Conservation (phyloP, 371 early-diverging fungal genomes). For the Zancudomyces culisetae region DNA sequence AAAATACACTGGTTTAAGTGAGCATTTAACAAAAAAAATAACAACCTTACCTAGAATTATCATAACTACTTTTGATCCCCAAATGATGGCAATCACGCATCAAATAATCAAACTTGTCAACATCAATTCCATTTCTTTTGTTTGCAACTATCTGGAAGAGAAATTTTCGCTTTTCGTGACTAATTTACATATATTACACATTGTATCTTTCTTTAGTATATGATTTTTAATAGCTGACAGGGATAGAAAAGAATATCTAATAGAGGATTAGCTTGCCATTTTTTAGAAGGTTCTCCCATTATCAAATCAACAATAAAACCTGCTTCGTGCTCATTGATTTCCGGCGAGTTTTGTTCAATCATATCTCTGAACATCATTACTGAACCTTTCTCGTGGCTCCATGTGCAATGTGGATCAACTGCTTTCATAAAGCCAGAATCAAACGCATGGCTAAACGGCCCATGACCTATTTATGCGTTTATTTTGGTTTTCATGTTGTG, state of each 20-base stretch:
- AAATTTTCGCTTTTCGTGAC: no score
- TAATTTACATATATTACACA: slow-evolving; percentile 16
- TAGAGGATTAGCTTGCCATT: no score
- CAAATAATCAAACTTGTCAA: slow-evolving; percentile 94
- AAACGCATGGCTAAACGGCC: slow-evolving; percentile 89
- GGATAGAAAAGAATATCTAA: no score
- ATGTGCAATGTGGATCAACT: slow-evolving; percentile 36
- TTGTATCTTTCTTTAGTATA: not conserved
- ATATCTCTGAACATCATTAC: slow-evolving; percentile 76
- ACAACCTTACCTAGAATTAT: slow-evolving; percentile 29
- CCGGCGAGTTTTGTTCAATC: slow-evolving; percentile 60
- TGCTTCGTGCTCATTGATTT: slow-evolving; percentile 42
- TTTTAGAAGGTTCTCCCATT: slow-evolving; percentile 36
- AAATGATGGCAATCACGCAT: slow-evolving; percentile 75
- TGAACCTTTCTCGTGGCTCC: slow-evolving; percentile 81
- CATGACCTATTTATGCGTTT: slow-evolving; percentile 38
- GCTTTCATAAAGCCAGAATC: slow-evolving; percentile 67
- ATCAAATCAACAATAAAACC: slow-evolving; percentile 71
- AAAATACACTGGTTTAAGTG: not conserved
- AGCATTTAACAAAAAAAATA: not conserved
- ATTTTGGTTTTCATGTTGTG: not conserved
- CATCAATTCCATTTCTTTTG: slow-evolving; percentile 80
- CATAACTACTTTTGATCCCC: slow-evolving; percentile 61
- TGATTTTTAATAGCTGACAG: no score
- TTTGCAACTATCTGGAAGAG: slow-evolving; percentile 93